Evolutionary conservation across 2,329 filamentous ascomycete genomes (phyloP), one percentile per base, ranked within the genome.

Genomic region (Trichoderma endophyticum): DNA sequence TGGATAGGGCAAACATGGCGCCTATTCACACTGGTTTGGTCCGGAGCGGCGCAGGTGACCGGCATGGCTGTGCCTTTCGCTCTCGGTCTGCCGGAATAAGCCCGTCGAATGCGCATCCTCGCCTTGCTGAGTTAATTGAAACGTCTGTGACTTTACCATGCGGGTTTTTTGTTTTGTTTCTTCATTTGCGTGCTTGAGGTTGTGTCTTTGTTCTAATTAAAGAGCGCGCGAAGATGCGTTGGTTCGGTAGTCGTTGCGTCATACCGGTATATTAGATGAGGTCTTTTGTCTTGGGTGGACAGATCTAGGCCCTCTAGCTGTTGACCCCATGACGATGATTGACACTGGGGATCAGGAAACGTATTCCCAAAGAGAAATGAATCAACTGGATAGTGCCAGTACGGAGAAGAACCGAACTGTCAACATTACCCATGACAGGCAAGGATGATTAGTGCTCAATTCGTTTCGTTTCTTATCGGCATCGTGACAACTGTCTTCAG

Each of bases 31-130:
- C 39, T n/a, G 26, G n/a, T n/a, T 12, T 30, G 18, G 26, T 32
- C 54, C 12, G 54, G 66, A 59, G 65, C 65, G 54, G 54, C 65
- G 32, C 66, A 69, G 66, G 56, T 48, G 34, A 61, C 56, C 24
- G 21, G 36, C 15, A 59, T 59, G 65, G 65, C 65, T 68, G 51
- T 59, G 65, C 54, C 9, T n/a, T 51, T 18, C 64, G 64, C 48
- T 36, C 15, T 66, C 32, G 32, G 48, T 67, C 28, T 15, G 18
- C 39, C n/a, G n/a, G 51, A 56, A 36, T 14, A 34, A 26, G 30
- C 36, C 12, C 2, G 4, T 18, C 24, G 14, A 30, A 43, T n/a
- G 60, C 60, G 24, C 36, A 43, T 43, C 32, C 3, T 36, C 28
- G 28, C 21, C 48, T 12, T 18, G 26, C 8, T 6, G n/a, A 34